Evolutionary conservation across 1,139 yeast species (phyloP), one percentile per base, ranked within the genome.

Genomic region (Yamadazyma trypodendri): DNA sequence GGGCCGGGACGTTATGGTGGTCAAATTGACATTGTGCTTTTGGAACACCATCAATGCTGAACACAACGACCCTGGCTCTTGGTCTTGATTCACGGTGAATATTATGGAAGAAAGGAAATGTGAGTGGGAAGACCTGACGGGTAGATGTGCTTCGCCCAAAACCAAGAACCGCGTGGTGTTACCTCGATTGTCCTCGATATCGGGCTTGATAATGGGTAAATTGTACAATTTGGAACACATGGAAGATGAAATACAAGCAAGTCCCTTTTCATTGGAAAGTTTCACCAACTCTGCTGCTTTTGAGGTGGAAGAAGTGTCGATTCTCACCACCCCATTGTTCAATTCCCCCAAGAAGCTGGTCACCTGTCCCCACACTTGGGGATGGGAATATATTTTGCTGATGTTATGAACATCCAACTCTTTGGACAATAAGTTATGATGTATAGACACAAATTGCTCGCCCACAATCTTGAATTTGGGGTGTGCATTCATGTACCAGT

Each of bases 331-430:
- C 41, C 27, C 64, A 1, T 58, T 52, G 14, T 9, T 15, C 35
- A 68, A 50, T 3, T 58, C 46, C n/a, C 57, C 53, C 36, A 84
- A 55, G 56, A 81, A 83, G 10, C 66, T 58, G 2, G 75, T 68
- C 32, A 87, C 83, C 56, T 92, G 98, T 3, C 97, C 95, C 98
- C 98, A 92, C 0, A 89, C 98, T 57, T 92, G 98, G 3, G 98
- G 97, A 59, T 92, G 98, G 2, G 96, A 84, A 62, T 86, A 86
- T 18, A 92, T 73, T 28, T 72, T 76, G 12, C 63, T 61, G 37
- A 83, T 72, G 13, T 73, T 58, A 1, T 63, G 52, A 1, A 80
- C 50, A 23, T 67, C 67, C 21, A 49, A 35, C 13, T 56, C 56
- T 35, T 73, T 68, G 1, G 82, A 67, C 37, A 89, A 68, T 36